A percentile compares a stretch with the other conserved stretches of the same genome.
Evolutionary conservation across 2,329 filamentous ascomycete genomes (phyloP).

Genomic region (Colletotrichum eremochloae): DNA sequence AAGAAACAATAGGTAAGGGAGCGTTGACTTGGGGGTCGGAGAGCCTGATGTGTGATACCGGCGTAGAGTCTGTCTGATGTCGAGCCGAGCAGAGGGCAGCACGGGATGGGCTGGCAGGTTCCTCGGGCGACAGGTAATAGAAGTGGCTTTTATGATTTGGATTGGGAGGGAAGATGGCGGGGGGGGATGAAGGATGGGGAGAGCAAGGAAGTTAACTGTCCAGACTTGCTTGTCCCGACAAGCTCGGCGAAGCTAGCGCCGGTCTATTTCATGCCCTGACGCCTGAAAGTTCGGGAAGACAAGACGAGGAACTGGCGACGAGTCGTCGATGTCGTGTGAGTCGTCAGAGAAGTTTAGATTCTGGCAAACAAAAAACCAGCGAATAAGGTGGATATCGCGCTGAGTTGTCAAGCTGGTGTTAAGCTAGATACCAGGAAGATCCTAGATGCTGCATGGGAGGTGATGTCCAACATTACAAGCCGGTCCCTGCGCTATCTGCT

Average conservation of each 20-base stretch:
- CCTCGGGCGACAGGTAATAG: slow-evolving; percentile 38
- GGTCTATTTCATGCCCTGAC: slow-evolving; percentile 42
- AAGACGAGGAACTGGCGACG: slow-evolving; percentile 40
- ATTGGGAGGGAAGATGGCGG: slow-evolving; percentile 37
- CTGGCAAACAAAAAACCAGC: slow-evolving; percentile 44
- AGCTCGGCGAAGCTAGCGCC: slow-evolving; percentile 43
- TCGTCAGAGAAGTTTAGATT: slow-evolving; percentile 42
- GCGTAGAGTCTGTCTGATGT: slow-evolving; percentile 42
- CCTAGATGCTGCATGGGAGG: slow-evolving; percentile 55
- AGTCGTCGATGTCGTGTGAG: slow-evolving; percentile 43
- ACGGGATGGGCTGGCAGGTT: slow-evolving; percentile 41
- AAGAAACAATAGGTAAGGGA: slow-evolving; percentile 41
- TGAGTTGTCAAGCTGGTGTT: slow-evolving; percentile 55
- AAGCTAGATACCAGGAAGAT: slow-evolving; percentile 57
- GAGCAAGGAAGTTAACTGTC: slow-evolving; percentile 42
- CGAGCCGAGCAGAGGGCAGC: slow-evolving; percentile 39
- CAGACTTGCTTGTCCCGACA: slow-evolving; percentile 42
- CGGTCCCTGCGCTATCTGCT: slow-evolving; percentile 57
- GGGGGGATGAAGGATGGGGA: slow-evolving; percentile 37
- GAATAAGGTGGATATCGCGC: slow-evolving; percentile 49
- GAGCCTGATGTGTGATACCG: slow-evolving; percentile 40
- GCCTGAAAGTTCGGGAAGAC: slow-evolving; percentile 42
- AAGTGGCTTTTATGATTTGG: slow-evolving; percentile 42
- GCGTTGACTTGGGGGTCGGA: slow-evolving; percentile 40
- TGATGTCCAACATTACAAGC: slow-evolving; percentile 55